phyloP scores from a whole-genome alignment of 1,139 yeast genomes.

The Candida labiduridarum region DNA sequence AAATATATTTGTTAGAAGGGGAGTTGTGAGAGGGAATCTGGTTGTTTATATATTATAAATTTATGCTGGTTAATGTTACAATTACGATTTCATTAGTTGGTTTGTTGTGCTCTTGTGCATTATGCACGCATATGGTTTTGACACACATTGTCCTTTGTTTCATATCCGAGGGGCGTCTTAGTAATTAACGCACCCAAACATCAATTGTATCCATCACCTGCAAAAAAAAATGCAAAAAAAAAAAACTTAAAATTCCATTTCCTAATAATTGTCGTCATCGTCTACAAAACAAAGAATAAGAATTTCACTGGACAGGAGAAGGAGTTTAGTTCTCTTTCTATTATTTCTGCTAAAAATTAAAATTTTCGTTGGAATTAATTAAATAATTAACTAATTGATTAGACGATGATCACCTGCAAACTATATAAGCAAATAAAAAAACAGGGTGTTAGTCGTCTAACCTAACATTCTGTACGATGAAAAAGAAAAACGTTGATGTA shows the following conservation, averaged over 20 bases:
- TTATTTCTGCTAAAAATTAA: too few relatives aligned
- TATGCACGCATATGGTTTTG: slow-evolving; percentile 1
- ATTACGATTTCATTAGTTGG: not conserved
- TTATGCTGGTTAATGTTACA: not conserved
- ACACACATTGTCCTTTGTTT: not conserved
- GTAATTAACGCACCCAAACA: not conserved
- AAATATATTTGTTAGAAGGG: not conserved
- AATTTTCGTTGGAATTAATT: too few relatives aligned
- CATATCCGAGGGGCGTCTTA: not conserved
- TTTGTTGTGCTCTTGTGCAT: not conserved
- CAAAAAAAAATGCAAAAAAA: not conserved
- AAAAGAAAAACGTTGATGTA: too few relatives aligned
- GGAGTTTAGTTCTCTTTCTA: too few relatives aligned
- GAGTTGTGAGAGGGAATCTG: slow-evolving; percentile 3
- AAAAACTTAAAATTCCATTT: not conserved
- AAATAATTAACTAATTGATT: too few relatives aligned
- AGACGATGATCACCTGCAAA: too few relatives aligned
- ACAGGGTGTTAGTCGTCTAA: too few relatives aligned
- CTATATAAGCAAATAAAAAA: too few relatives aligned
- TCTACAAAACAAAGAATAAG: too few relatives aligned
- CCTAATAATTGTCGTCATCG: not conserved
- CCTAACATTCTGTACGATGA: too few relatives aligned
- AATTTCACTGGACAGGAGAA: too few relatives aligned
- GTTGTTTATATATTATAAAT: slow-evolving; percentile 2
- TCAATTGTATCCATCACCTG: not conserved